phyloP scores from a whole-genome alignment of 352 stramenopile genomes.

The Globisporangium paroecandrum region DNA sequence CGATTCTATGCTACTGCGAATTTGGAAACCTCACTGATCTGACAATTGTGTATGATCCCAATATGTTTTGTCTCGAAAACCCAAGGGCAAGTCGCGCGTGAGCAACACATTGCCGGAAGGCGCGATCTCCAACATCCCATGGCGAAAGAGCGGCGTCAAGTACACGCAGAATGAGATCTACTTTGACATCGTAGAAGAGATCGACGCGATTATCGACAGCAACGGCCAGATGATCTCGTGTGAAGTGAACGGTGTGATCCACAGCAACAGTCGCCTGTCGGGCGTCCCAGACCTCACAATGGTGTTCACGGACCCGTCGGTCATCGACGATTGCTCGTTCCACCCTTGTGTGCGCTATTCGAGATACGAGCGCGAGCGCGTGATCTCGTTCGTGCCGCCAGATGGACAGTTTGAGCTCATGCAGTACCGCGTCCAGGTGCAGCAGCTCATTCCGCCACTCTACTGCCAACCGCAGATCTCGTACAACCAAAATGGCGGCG shows the following conservation, averaged over 20 bases:
- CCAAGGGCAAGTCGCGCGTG: conserved; percentile 81
- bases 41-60: background rate
- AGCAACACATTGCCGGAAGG: conserved; percentile 91
- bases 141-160: conserved; percentile 94
- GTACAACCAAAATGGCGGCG: conserved; percentile 72
- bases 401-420: conserved; percentile 97
- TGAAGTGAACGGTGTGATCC: conserved; percentile 94
- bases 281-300: conserved; percentile 97
- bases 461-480: conserved; percentile 87
- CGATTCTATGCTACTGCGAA: background rate
- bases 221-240: conserved; percentile 90
- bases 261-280: conserved; percentile 94
- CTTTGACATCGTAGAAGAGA: conserved; percentile 97
- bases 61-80: background rate
- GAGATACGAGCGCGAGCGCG: conserved; percentile 93
- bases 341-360: conserved; percentile 97
- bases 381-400: conserved; percentile 97
- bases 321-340: conserved; percentile 98
- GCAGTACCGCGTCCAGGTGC: conserved; percentile 83
- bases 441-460: conserved; percentile 82
- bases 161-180: conserved; percentile 99
- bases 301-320: conserved; percentile 93
- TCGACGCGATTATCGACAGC: conserved; percentile 95
- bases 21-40: too few species aligned
- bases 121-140: conserved; percentile 96